Evolutionary conservation across 257 asterid species (phyloP), one percentile per base, ranked within the genome.

Genomic region (Galeopsis tetrahit): DNA sequence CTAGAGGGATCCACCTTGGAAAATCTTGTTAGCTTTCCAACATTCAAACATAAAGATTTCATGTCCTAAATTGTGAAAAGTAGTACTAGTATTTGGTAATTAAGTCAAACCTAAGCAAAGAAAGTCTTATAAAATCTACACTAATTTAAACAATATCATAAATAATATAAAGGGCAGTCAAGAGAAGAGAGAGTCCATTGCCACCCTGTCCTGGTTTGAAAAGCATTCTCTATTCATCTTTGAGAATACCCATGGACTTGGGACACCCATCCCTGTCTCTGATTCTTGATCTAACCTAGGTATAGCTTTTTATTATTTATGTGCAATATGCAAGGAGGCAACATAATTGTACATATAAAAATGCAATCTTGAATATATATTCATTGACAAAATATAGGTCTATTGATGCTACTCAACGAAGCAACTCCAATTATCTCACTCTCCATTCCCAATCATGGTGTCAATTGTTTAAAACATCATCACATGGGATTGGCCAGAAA

Each of bases 201-300:
- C 87, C 82, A 84, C 76, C 87, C 86, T 83, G 86, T 79, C 84
- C 77, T 75, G 55, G 69, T 40, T 78, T 51, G 85, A 78, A 79
- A 82, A 76, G 49, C 76, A 66, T 78, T 71, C 77, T 44, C 62
- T 75, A 58, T 70, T 72, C 62, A 58, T 35, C 76, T 69, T 70
- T 73, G 81, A 73, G 78, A 75, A 72, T 73, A 78, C 80, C 78
- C 73, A 77, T 73, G 72, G 77, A 72, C 72, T 76, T 42, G 44
- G 69, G 75, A 58, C 74, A 68, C 78, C 70, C 77, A 64, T 75
- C 81, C 49, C 66, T 71, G 66, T 76, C 72, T 48, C 43, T 68
- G 53, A n/a, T 60, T 17, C 53, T 75, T 75, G 70, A 76, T 76
- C 70, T 9, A 75, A 59, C 74, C 73, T 66, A 75, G 69, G 74